Base-by-base conservation (phyloP, 225 moss, liverwort and hornwort species). In the Pseudisothecium myosuroides region DNA sequence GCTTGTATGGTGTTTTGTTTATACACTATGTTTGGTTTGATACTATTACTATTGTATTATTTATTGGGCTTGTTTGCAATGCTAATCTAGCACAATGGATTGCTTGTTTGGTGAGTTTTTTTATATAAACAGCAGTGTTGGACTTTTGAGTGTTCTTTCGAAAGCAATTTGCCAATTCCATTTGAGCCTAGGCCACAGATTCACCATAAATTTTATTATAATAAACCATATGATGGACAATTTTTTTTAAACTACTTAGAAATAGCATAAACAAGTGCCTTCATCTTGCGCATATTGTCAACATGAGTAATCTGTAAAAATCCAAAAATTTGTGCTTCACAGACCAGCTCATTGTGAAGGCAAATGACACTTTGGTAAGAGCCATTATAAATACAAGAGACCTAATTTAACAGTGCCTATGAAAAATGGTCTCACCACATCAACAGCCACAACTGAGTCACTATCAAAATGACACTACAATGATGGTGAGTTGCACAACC, bases 121-220 rank as follows among this genome's bases (percentile, higher is more conserved):
- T 52, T 34, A 34, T 23, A 2, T 9, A 0, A 36, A 9, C 0
- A 52, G 0, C 13, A 32, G 4, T 23, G 21, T 54, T 52, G 1
- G 2, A 54, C 5, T 77, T 36, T 54, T 23, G 23, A 76, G 5
- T 54, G 6, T 77, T 50, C 52, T 34, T 52, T 50, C 1, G 8
- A 52, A 22, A 52, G 3, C 5, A 76, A 50, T 50, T 50, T 0
- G 0, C 3, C 2, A 52, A 34, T 34, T 34, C 8, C 5, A 76
- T 76, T 3, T 13, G 1, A 76, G 8, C 8, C 21, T 7, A 32
- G 34, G 3, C 7, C 4, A 8, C 0, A 2, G 1, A 20, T 50
- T 50, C 5, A 2, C 14, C 12, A 21, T 32, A 20, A 1, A 12
- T 2, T 32, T 50, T 14, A 21, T 50, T 34, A 13, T 11, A 8